Base-by-base conservation (phyloP, 1,139 yeast genomes). In the Suhomyces kunorum region DNA sequence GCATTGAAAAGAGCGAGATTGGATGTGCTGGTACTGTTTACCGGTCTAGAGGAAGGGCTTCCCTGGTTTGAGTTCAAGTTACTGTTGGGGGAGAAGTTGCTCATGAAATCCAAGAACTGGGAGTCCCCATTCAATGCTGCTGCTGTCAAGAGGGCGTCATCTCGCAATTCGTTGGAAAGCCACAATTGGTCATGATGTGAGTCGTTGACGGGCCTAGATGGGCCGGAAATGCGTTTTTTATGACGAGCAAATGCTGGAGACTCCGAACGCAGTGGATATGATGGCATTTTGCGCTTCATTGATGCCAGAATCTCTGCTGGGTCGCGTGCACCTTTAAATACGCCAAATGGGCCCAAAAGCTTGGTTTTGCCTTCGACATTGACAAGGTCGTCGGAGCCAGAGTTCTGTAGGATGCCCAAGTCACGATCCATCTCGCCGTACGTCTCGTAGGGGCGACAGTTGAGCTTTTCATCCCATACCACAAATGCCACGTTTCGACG, bases 401-500 rank as follows among this genome's bases (percentile, higher is more conserved):
- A 78, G 22, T 76, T 66, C 51, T 86, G 87, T 22, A 88, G 64
- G 8, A 74, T 64, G 6, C 80, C 75, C 37, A 89, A 66, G 51
- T 86, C 89, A 32, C 71, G 66, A 56, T 88, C 96, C 82, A 89
- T 83, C 29, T 87, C 95, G 32, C 86, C 89, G 55, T 89, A 87
- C 9, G 81, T 78, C 36, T 76, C 76, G 56, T 87, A 88, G 3
- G 77, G 78, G 56, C 68, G 66, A 39, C 56, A 58, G 35, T 56
- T 54, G 28, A 52, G 53, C 34, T 57, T 52, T 9, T 52, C 61
- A 38, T 76, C 78, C 62, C 89, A 89, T 39, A 65, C 73, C 1
- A 88, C 96, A 60, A 84, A 84, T 1, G 78, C 90, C n/a, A 85
- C 81, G 43, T 79, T 76, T 48, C 96, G 66, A 51, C 97, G 66